A percentile compares a stretch with the other conserved stretches of the same genome.
These are phyloP conservation scores for Skeletonema costatum DNA, from an alignment of 108 stramenopile genomes.

Conservation along the genomic window DNA sequence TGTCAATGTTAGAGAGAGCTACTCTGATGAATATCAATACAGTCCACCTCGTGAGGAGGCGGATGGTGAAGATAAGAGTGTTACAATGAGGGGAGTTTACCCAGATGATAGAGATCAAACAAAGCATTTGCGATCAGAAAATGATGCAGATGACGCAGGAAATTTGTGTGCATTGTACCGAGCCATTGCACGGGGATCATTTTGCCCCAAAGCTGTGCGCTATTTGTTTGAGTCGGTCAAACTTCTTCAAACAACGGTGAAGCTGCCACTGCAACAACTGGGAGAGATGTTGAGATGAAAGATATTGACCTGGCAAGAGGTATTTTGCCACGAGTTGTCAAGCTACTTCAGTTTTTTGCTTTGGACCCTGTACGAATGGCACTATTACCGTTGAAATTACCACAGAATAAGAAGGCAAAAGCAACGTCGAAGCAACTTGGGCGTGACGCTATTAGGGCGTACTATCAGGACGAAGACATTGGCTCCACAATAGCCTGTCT, in stretches of 20 bases:
- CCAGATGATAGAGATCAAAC: background rate
- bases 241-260: background rate
- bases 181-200: conserved; percentile 57
- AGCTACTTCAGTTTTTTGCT: conserved; percentile 16
- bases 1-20: background rate
- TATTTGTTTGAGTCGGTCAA: conserved; percentile 14
- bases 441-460: background rate
- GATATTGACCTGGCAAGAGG: conserved; percentile 17
- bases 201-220: conserved; percentile 69
- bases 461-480: conserved; percentile 22
- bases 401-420: background rate
- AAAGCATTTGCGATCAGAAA: background rate
- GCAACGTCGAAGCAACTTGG: background rate
- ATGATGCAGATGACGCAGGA: conserved; percentile 42
- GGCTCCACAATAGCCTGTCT: conserved; percentile 31
- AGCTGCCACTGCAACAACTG: background rate
- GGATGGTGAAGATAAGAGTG: background rate
- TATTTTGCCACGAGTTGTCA: conserved; percentile 19
- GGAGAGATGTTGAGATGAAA: background rate
- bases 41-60: background rate
- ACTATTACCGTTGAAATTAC: background rate
- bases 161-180: conserved; percentile 75
- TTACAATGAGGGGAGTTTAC: background rate
- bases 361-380: conserved; percentile 33
- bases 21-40: conserved; percentile 18